Percentiles rank a stretch among this genome's conserved stretches.
Conservation (phyloP, 306 rosid genomes). For the Pyrus betulifolia region DNA sequence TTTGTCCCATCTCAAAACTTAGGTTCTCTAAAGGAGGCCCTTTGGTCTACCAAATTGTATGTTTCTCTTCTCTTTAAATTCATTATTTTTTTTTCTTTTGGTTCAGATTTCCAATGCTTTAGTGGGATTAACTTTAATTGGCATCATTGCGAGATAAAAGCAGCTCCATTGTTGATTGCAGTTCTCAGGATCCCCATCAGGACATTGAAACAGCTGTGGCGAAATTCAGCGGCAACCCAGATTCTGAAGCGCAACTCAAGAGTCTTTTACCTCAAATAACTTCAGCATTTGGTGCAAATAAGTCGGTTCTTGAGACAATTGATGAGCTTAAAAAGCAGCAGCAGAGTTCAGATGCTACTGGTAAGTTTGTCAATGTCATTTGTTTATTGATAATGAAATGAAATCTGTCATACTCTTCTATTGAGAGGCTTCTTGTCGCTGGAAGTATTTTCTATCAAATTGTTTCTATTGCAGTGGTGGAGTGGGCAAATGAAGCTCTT, state of each 20-base stretch:
- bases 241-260: slow-evolving; percentile 59
- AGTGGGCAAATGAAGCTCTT: slow-evolving; percentile 95
- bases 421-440: background rate
- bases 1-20: slow-evolving; percentile 83
- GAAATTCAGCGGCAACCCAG: slow-evolving; percentile 66
- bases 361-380: slow-evolving; percentile 34
- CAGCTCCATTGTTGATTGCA: slow-evolving; percentile 33
- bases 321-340: slow-evolving; percentile 61
- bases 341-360: slow-evolving; percentile 58
- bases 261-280: slow-evolving; percentile 64
- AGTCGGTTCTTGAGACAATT: slow-evolving; percentile 57
- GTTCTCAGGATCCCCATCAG: slow-evolving; percentile 80
- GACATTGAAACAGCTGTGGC: slow-evolving; percentile 61
- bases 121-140: background rate
- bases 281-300: slow-evolving; percentile 59
- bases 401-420: background rate
- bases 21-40: slow-evolving; percentile 73
- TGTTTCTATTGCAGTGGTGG: slow-evolving; percentile 48
- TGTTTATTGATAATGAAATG: slow-evolving; percentile 8
- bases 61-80: slow-evolving; percentile 17
- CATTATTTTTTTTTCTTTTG: background rate
- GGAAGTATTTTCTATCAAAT: background rate
- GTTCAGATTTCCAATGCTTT: background rate
- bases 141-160: background rate
- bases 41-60: slow-evolving; percentile 72